phyloP scores from a whole-genome alignment of 2,329 filamentous ascomycete species.

The Cryphonectria japonica region DNA sequence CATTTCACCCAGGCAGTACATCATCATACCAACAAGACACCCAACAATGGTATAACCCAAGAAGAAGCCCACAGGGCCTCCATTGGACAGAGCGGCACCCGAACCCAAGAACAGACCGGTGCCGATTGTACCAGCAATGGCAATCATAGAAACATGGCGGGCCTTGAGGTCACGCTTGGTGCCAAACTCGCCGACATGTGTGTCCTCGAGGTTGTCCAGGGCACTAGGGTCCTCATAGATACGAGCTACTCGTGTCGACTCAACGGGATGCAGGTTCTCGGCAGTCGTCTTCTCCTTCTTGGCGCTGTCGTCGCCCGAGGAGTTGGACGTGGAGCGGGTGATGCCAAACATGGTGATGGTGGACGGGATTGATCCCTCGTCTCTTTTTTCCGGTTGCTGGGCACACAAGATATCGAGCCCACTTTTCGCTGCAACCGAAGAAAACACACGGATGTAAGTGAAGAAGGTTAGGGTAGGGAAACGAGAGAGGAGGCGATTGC shows the following conservation, averaged over 20 bases:
- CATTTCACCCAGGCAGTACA: constrained; percentile 65
- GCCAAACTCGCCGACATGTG: constrained; percentile 26
- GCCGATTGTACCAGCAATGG: constrained; percentile 47
- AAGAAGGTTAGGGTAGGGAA: background rate
- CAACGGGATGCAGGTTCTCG: constrained; percentile 16
- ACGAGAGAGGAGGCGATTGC: too few relatives aligned
- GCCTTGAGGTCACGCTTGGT: constrained; percentile 30
- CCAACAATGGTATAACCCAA: constrained; percentile 62
- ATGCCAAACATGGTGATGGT: constrained; percentile 22
- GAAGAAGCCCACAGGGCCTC: constrained; percentile 62
- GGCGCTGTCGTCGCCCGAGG: constrained; percentile 19
- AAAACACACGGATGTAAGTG: background rate
- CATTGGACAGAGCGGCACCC: constrained; percentile 61
- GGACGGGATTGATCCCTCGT: too few relatives aligned
- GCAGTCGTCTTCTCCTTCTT: constrained; percentile 24
- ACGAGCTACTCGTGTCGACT: constrained; percentile 12
- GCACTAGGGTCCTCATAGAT: constrained; percentile 25
- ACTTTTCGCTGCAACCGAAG: background rate
- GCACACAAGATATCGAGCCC: constrained; percentile 8
- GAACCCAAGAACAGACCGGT: constrained; percentile 63
- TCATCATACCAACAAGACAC: constrained; percentile 61
- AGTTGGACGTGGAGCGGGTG: constrained; percentile 14
- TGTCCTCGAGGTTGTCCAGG: constrained; percentile 22
- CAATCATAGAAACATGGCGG: constrained; percentile 41
- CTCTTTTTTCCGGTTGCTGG: background rate